These are phyloP conservation scores for Clonostachys rhizophaga DNA, from an alignment of 2,329 filamentous ascomycete genomes.

Conservation along the genomic window DNA sequence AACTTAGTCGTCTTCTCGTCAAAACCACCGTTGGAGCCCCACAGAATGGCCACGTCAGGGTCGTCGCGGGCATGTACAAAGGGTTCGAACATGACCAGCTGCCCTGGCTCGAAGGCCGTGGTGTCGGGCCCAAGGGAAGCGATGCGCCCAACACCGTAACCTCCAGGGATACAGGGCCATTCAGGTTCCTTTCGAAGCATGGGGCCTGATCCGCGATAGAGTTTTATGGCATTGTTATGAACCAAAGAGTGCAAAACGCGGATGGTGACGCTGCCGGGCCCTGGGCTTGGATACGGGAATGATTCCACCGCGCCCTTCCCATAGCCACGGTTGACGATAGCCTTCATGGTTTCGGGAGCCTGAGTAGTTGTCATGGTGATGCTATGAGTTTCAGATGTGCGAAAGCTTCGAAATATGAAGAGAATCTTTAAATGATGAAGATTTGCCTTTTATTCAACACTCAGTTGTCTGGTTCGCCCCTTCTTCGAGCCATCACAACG, in stretches of 20 bases:
- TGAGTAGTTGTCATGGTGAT: background rate
- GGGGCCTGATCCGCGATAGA: background rate
- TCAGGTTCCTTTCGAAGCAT: background rate
- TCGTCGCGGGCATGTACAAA: conserved; percentile 22
- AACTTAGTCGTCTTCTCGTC: conserved; percentile 13
- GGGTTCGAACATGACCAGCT: conserved; percentile 24
- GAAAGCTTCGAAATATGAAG: background rate
- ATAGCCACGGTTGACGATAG: background rate
- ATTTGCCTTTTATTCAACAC: no score
- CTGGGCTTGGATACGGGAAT: background rate
- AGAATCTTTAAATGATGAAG: background rate
- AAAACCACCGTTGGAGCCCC: conserved; percentile 18
- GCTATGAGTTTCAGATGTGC: background rate
- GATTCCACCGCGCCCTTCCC: background rate
- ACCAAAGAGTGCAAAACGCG: background rate
- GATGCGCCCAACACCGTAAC: conserved; percentile 23
- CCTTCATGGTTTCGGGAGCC: background rate
- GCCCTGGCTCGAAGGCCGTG: conserved; percentile 16
- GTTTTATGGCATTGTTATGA: background rate
- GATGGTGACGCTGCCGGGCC: background rate
- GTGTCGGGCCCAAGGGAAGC: conserved; percentile 23
- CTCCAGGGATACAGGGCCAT: background rate
- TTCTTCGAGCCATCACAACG: background rate
- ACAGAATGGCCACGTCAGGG: conserved; percentile 12
- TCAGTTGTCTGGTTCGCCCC: background rate